Base-by-base conservation (phyloP, 2,329 filamentous ascomycete genomes). In the Penicillium sp. region DNA sequence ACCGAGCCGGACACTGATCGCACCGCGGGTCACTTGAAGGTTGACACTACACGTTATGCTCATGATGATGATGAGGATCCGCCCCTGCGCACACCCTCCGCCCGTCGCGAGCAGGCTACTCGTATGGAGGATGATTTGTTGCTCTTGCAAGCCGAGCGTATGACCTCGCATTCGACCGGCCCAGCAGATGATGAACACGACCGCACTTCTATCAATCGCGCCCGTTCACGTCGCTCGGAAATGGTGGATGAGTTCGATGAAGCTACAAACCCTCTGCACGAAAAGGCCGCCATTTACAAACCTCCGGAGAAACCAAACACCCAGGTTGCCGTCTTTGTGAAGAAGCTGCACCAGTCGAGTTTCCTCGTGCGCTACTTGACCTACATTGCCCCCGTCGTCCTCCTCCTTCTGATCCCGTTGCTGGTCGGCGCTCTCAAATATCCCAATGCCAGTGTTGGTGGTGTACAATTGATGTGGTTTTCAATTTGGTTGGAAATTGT, bases 401-500 rank as follows among this genome's bases (percentile, higher is more conserved):
- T 85, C 13, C 71, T 91, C 5, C 76, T 92, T 5, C 76, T 90
- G 38, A 84, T 90, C 45, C 89, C 89, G 0, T 72, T 90, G 39
- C 75, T 91, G 6, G 72, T 91, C 22, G 88, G 87, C 6, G 81
- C 80, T 1, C 73, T 89, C 18, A 60, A 82, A 1, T 88, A 82
- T 59, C 76, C 78, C n/a, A 61, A 81, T 47, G 78, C 88, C 2
- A 85, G 83, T 13, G 82, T 88, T 3, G 91, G 91, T 1, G 90
- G 88, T 20, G 91, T 96, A 0, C 69, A 85, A 60, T 78, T 97
- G 43, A 78, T 91, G 57, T 97, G 93, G 93, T 97, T 97, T 69
- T 89, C 89, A 31, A 91, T 97, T 60, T 97, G 93, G 93, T 81
- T 97, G 18, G 90, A 96, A 73, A 90, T 96, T 40, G 82, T 97